Evolutionary conservation across 176 grass and related monocot species (phyloP).

Genomic region (Tuctoria greenei): DNA sequence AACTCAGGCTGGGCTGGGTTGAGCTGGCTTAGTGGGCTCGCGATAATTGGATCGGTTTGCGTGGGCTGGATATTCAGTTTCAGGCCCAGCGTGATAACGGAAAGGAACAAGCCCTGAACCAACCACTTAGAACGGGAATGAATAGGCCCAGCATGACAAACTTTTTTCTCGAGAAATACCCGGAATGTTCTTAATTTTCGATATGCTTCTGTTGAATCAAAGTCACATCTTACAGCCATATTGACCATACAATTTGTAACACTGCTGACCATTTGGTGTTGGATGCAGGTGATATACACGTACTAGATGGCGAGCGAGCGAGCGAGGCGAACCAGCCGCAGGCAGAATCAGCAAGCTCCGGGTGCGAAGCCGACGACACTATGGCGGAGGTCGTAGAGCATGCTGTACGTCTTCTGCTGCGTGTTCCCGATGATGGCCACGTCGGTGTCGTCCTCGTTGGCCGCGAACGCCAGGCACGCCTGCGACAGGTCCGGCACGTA

Average conservation of each 20-base stretch:
- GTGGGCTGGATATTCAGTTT: background rate
- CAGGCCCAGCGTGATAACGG: background rate
- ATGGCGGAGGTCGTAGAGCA: constrained; percentile 63
- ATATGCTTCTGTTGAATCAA: background rate
- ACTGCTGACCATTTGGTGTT: constrained; percentile 11
- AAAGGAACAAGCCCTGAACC: background rate
- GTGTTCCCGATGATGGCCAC: constrained; percentile 65
- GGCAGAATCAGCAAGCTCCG: constrained; percentile 44
- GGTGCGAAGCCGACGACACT: constrained; percentile 58
- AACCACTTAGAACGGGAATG: too few species aligned
- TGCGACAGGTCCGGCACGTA: constrained; percentile 44
- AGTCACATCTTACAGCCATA: background rate
- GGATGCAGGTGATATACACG: background rate
- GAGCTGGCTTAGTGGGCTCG: background rate
- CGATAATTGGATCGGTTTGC: background rate
- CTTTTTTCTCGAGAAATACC: background rate
- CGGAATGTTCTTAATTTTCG: background rate
- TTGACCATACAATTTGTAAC: background rate
- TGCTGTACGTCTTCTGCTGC: constrained; percentile 69
- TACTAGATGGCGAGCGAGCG: background rate
- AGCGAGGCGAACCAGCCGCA: background rate
- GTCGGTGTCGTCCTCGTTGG: constrained; percentile 34
- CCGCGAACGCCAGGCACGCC: constrained; percentile 70
- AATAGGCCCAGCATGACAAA: too few species aligned
- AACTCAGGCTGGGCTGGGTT: background rate